Percentiles rank a stretch among this genome's conserved stretches.
phyloP scores from a whole-genome alignment of 148 eudicot genomes.

The Rhododendron ferrugineum region DNA sequence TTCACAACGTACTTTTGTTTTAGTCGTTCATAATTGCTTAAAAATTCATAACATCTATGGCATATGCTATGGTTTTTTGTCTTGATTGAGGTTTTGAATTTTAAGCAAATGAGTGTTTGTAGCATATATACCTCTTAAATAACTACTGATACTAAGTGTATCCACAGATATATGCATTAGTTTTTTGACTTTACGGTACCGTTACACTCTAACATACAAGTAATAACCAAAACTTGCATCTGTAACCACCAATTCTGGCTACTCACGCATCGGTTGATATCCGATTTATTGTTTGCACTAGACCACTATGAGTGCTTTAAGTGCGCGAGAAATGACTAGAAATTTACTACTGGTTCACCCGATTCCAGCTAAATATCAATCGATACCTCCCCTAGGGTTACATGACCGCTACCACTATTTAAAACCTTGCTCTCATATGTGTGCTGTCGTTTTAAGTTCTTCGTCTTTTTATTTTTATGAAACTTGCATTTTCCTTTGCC shows the following conservation, averaged over 20 bases:
- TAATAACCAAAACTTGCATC: background rate
- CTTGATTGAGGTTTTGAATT: background rate
- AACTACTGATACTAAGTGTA: background rate
- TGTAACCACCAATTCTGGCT: background rate
- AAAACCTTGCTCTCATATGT: background rate
- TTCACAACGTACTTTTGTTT: too few relatives aligned
- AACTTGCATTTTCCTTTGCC: background rate
- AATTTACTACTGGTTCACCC: background rate
- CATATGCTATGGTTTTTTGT: background rate
- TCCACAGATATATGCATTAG: background rate
- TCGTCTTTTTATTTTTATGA: background rate
- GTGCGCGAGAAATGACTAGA: background rate
- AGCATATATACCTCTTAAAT: background rate
- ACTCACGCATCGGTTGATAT: background rate
- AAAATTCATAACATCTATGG: background rate
- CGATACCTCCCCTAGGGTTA: background rate
- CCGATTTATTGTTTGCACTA: background rate
- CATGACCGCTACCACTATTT: background rate
- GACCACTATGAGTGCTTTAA: background rate
- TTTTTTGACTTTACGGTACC: background rate
- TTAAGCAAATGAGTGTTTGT: background rate
- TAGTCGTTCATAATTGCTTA: background rate
- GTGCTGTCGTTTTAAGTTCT: background rate
- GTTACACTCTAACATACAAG: background rate
- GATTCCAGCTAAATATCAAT: background rate